Conservation (phyloP, 768 basidiomycete genomes). For the Collybia sordida region DNA sequence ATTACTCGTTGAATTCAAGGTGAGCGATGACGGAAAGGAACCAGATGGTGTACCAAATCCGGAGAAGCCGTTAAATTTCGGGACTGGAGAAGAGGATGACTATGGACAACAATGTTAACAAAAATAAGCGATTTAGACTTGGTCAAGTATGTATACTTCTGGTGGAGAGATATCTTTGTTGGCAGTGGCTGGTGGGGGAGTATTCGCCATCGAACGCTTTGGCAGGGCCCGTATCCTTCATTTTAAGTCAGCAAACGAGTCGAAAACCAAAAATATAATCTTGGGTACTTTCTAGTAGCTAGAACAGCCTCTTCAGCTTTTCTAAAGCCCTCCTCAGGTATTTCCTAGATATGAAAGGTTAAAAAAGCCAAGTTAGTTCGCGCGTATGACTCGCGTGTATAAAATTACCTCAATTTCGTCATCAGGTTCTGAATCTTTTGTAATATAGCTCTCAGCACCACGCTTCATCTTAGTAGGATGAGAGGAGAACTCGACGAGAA, state of each 20-base stretch:
- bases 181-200: conserved; percentile 22
- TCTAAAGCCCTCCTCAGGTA: conserved; percentile 42
- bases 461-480: conserved; percentile 56
- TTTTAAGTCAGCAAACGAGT: conserved; percentile 10
- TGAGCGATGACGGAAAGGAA: conserved; percentile 4
- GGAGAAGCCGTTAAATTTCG: conserved; percentile 51
- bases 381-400: background rate
- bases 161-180: conserved; percentile 13
- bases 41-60: conserved; percentile 46
- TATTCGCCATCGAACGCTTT: conserved; percentile 35
- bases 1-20: background rate
- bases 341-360: conserved; percentile 34
- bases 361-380: background rate
- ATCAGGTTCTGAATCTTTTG: conserved; percentile 52
- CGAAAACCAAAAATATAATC: background rate
- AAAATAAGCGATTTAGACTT: background rate
- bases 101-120: conserved; percentile 4
- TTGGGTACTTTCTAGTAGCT: conserved; percentile 55
- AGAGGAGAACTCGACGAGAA: background rate
- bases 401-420: conserved; percentile 31
- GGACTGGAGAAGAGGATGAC: conserved; percentile 26
- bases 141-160: no score
- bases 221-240: conserved; percentile 67
- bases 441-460: conserved; percentile 69
- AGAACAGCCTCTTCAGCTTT: conserved; percentile 61